Base-by-base conservation (phyloP, 768 basidiomycete genomes). In the Strobilomyces echinocephalus region DNA sequence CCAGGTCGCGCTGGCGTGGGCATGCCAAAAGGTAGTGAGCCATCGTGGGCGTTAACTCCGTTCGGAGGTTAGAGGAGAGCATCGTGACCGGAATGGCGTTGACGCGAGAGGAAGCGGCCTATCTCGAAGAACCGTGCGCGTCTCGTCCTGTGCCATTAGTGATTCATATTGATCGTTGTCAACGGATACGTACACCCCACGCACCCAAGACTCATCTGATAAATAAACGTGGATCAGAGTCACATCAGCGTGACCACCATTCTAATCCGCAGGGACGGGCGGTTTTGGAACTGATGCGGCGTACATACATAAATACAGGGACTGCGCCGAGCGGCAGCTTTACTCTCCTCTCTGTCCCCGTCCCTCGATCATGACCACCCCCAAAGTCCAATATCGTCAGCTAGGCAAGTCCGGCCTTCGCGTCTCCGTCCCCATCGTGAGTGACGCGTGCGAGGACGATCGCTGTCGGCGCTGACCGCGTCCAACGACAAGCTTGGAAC, bases 1-100 rank as follows among this genome's bases (percentile, higher is more conserved):
- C 9, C 76, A 78, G 54, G 68, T 79, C 24, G 76, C 77, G 8
- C 53, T 79, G 1, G 72, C 73, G 2, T 79, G 79, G 77, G 54
- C 67, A 1, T 36, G 66, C 18, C 46, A 61, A 28, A 79, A 79
- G 60, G 71, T 75, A 8, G 59, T 70, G 6, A 76, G 73, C 20
- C 78, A 78, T 79, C 50, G 69, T 77, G 6, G 77, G 78, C 10
- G 18, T 68, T 18, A 76, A 59, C 56, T 68, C 67, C 15, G 55
- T 74, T 43, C 39, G 59, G 45, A 60, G 70, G 16, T 53, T 74
- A n/a, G 50, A 64, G 50, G 64, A 70, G 58, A 71, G 58, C 14
- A 69, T 73, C 24, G 57, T 68, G 28, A 59, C 55, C 0, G 56
- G 49, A 8, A 44, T 69, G 38, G 55, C 34, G 33, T 56, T 73